These are phyloP conservation scores for Shiraia sp. DNA, from an alignment of 2,329 filamentous ascomycete species.

Conservation along the genomic window DNA sequence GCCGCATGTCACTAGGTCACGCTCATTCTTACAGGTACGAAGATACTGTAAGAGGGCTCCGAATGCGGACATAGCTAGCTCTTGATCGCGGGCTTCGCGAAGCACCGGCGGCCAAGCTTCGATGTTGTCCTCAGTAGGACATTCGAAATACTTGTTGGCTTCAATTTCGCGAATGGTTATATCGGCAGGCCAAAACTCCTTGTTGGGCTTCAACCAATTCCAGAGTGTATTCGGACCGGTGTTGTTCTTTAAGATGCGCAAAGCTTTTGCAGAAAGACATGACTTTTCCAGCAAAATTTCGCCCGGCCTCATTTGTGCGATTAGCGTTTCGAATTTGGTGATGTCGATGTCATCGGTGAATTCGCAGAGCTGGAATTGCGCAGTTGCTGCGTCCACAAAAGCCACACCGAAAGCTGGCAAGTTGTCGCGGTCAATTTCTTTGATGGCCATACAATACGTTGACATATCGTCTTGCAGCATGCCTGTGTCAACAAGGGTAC, in stretches of 20 bases:
- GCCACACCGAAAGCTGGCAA: conserved; percentile 86
- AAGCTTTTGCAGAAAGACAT: conserved; percentile 79
- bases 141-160: conserved; percentile 76
- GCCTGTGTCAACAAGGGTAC: conserved; percentile 89
- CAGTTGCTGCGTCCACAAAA: conserved; percentile 94
- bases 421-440: conserved; percentile 68
- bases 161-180: conserved; percentile 80
- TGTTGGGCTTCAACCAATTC: conserved; percentile 85
- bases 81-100: conserved; percentile 72
- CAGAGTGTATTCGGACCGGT: conserved; percentile 90
- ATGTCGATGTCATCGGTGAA: conserved; percentile 91
- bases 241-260: conserved; percentile 95
- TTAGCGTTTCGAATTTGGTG: conserved; percentile 95
- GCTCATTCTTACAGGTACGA: conserved; percentile 80
- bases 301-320: conserved; percentile 87
- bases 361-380: conserved; percentile 90
- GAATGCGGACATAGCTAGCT: conserved; percentile 85
- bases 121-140: conserved; percentile 58
- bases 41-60: conserved; percentile 89
- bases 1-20: conserved; percentile 81
- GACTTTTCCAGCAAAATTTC: conserved; percentile 87
- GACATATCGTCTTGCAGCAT: conserved; percentile 99
- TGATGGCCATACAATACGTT: conserved; percentile 93
- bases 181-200: conserved; percentile 91
- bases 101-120: conserved; percentile 80